phyloP scores from a whole-genome alignment of 495 filamentous ascomycete genomes.

The Aspergillus funiculosus region DNA sequence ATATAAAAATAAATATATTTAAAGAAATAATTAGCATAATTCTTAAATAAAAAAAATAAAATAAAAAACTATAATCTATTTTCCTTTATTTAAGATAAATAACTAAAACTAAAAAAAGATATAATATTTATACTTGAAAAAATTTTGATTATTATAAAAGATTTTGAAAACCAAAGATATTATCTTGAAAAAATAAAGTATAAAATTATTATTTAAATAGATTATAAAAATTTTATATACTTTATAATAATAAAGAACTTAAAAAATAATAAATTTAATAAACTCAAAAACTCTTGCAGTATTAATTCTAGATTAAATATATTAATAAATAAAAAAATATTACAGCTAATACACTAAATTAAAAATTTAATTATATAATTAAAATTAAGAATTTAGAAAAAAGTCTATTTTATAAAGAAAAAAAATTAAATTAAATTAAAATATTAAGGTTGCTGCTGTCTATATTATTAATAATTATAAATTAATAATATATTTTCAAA shows the following conservation, averaged over 20 bases:
- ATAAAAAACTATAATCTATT: not conserved
- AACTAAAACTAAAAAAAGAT: not conserved
- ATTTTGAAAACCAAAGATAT: conserved; percentile 2
- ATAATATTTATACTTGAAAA: conserved; percentile 9
- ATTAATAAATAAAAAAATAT: conserved; percentile 5
- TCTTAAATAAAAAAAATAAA: not conserved
- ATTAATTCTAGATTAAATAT: not conserved
- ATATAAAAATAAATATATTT: conserved; percentile 3
- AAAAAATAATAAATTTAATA: conserved; percentile 2
- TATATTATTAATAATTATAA: conserved; percentile 6
- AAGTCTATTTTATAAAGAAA: not conserved
- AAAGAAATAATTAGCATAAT: conserved; percentile 2
- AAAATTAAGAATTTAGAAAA: not conserved
- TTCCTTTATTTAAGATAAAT: too few species aligned
- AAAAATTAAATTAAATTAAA: conserved; percentile 3
- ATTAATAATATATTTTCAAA: not conserved
- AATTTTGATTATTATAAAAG: conserved; percentile 2
- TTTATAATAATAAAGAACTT: not conserved
- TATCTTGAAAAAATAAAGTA: conserved; percentile 8
- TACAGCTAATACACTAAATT: not conserved
- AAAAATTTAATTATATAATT: conserved; percentile 4
- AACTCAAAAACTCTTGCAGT: not conserved
- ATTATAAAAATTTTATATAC: conserved; percentile 11
- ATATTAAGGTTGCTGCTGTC: not conserved
- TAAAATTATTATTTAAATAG: conserved; percentile 5